Evolutionary conservation across 352 stramenopile genomes (phyloP).

Genomic region (Nothophytophthora sp.): DNA sequence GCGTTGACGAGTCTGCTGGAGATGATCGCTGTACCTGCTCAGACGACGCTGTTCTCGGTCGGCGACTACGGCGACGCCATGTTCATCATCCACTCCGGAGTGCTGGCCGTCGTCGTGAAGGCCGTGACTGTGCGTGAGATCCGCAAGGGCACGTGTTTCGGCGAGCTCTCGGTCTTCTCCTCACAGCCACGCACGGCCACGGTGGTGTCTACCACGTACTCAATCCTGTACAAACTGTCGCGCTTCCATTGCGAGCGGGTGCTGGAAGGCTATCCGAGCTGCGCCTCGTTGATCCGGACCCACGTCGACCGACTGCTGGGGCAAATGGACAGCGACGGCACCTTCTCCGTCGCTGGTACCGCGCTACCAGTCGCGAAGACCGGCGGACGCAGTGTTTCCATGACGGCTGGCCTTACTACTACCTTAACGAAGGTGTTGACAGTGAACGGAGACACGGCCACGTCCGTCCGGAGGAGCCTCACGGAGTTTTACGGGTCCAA

Average conservation of each 20-base stretch:
- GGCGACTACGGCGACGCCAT: conserved; percentile 69
- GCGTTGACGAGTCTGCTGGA: conserved; percentile 71
- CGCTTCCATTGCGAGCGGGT: conserved; percentile 61
- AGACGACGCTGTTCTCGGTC: conserved; percentile 52
- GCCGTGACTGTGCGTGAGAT: conserved; percentile 67
- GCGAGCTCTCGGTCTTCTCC: conserved; percentile 73
- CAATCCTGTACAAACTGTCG: conserved; percentile 68
- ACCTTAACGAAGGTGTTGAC: conserved; percentile 18
- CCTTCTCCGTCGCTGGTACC: conserved; percentile 11
- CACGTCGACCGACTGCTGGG: conserved; percentile 19
- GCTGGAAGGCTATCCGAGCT: conserved; percentile 52
- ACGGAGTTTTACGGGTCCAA: no score
- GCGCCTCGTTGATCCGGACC: conserved; percentile 27
- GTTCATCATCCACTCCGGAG: conserved; percentile 78
- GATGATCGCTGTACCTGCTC: conserved; percentile 54
- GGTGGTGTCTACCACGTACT: conserved; percentile 64
- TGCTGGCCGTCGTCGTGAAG: conserved; percentile 61
- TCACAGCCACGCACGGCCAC: conserved; percentile 52
- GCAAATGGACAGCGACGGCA: conserved; percentile 12
- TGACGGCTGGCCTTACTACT: conserved; percentile 18
- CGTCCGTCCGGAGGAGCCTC: no score
- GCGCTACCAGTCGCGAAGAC: neutral
- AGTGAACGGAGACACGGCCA: conserved; percentile 19
- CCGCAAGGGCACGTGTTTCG: conserved; percentile 70
- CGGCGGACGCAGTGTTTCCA: conserved; percentile 2